These are phyloP conservation scores for Neonectria sp. DNA, from an alignment of 2,329 filamentous ascomycete species.

Conservation along the genomic window DNA sequence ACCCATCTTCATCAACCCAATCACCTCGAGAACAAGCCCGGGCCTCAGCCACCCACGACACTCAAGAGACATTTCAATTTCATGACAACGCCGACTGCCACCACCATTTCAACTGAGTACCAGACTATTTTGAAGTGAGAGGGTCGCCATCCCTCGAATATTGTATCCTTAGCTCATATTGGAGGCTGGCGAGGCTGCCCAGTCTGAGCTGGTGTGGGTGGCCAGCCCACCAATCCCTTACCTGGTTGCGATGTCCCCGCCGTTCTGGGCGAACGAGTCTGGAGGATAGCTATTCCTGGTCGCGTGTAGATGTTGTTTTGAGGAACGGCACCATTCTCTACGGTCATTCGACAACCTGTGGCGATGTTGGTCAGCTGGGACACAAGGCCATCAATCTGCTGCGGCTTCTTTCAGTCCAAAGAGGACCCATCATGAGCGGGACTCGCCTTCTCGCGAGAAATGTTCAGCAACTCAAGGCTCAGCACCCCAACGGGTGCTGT, in stretches of 20 bases:
- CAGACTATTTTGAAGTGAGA: constrained; percentile 18
- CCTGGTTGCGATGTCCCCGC: constrained; percentile 5
- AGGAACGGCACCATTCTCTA: constrained; percentile 19
- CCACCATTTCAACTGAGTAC: neutral
- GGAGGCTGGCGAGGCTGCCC: constrained; percentile 28
- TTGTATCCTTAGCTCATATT: constrained; percentile 2
- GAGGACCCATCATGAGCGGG: neutral
- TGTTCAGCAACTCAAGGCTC: constrained; percentile 20
- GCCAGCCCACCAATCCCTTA: constrained; percentile 21
- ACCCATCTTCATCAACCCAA: neutral
- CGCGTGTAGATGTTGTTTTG: constrained; percentile 7
- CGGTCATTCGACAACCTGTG: constrained; percentile 25
- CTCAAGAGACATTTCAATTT: neutral
- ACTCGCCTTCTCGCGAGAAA: neutral
- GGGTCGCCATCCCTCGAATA: constrained; percentile 12
- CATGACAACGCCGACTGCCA: neutral
- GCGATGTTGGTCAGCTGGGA: constrained; percentile 15
- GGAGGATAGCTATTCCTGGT: constrained; percentile 18
- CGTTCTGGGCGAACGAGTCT: constrained; percentile 16
- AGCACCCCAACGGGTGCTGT: constrained; percentile 11
- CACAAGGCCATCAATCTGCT: neutral
- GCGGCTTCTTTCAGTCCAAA: neutral
- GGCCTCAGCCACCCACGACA: neutral
- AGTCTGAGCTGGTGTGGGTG: constrained; percentile 9
- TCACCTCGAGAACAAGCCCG: neutral